Percentiles rank a stretch among this genome's conserved stretches.
Evolutionary conservation across 192 early-diverging fungal genomes (phyloP).

Genomic region (Lunasporangiospora selenospora): DNA sequence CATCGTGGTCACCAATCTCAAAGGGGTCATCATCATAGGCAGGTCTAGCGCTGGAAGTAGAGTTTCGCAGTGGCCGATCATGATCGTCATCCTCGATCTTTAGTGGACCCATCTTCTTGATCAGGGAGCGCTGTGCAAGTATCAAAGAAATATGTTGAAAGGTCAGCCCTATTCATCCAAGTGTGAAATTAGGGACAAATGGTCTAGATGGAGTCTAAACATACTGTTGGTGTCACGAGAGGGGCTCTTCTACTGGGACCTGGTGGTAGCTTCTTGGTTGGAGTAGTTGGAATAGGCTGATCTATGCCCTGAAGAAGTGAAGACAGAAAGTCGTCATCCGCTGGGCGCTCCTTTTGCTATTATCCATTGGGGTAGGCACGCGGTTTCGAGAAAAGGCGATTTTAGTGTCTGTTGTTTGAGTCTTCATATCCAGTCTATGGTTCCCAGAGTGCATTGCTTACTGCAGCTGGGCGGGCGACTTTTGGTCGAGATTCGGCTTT

Average conservation of each 20-base stretch:
- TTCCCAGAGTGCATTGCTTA: too few species aligned
- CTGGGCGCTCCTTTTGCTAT: conserved; percentile 29
- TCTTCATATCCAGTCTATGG: too few species aligned
- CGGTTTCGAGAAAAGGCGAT: too few species aligned
- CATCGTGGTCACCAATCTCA: conserved; percentile 6
- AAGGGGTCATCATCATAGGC: conserved; percentile 8
- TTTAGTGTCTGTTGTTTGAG: too few species aligned
- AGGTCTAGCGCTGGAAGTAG: conserved; percentile 3
- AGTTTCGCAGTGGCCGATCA: conserved; percentile 7
- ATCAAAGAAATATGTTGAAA: not conserved
- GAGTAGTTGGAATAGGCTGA: conserved; percentile 4
- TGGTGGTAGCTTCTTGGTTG: conserved; percentile 19
- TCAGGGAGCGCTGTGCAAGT: conserved; percentile 14
- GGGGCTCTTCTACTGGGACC: conserved; percentile 6
- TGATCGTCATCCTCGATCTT: conserved; percentile 37
- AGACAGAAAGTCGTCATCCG: conserved; percentile 39
- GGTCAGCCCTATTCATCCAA: not conserved
- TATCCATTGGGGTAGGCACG: too few species aligned
- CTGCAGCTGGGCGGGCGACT: not conserved
- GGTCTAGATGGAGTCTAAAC: not conserved
- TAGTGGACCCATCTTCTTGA: conserved; percentile 26
- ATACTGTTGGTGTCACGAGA: conserved; percentile 26
- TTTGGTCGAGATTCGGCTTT: conserved; percentile 24
- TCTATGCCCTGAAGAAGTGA: conserved; percentile 22
- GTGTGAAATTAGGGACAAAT: not conserved